Evolutionary conservation across 2,329 filamentous ascomycete genomes (phyloP).

Genomic region (Exophiala aquamarina): DNA sequence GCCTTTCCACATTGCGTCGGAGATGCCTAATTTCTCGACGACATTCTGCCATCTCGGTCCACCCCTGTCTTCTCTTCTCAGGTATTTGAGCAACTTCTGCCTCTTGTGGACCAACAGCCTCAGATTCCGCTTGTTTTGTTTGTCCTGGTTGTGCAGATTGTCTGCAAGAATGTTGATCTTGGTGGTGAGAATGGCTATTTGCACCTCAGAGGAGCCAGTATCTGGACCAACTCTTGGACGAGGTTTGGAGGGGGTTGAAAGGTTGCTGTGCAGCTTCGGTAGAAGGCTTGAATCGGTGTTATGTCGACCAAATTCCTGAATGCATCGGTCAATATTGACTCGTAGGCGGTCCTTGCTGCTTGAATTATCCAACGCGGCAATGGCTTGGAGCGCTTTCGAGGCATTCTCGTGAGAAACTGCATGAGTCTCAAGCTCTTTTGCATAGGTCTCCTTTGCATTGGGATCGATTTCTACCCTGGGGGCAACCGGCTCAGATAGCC

Average conservation of each 20-base stretch:
- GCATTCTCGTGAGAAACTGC: constrained; percentile 65
- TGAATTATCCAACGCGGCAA: constrained; percentile 73
- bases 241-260: neutral
- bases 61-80: constrained; percentile 85
- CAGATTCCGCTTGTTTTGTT: constrained; percentile 90
- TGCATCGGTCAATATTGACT: constrained; percentile 79
- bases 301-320: constrained; percentile 88
- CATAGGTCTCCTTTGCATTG: constrained; percentile 42
- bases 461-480: constrained; percentile 9
- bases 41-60: constrained; percentile 87
- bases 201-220: constrained; percentile 95
- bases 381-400: constrained; percentile 73
- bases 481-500: constrained; percentile 52
- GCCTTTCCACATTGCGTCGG: constrained; percentile 83
- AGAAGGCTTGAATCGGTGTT: constrained; percentile 73
- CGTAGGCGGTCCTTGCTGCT: constrained; percentile 76
- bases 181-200: constrained; percentile 89
- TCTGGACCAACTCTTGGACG: constrained; percentile 75
- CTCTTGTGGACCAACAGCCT: constrained; percentile 81
- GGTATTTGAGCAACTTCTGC: constrained; percentile 83
- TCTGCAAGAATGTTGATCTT: constrained; percentile 84
- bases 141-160: constrained; percentile 75
- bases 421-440: constrained; percentile 29
- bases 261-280: constrained; percentile 52
- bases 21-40: constrained; percentile 79